phyloP scores from a whole-genome alignment of 2,329 filamentous ascomycete genomes.

The Trichophyton benhamiae region DNA sequence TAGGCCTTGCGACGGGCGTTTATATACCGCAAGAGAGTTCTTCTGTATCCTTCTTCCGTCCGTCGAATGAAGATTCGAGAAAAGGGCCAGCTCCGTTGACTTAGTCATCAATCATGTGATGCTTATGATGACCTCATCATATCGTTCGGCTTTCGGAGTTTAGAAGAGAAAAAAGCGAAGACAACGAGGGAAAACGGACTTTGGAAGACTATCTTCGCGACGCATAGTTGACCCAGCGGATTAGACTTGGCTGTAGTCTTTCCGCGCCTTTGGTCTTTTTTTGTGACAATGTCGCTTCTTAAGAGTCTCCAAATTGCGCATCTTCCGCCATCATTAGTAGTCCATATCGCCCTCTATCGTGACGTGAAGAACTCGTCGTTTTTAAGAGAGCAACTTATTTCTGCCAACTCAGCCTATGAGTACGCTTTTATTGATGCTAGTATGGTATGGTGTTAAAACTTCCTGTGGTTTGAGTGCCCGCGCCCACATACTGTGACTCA shows the following conservation, averaged over 20 bases:
- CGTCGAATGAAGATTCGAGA: slow-evolving; percentile 29
- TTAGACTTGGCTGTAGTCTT: neutral
- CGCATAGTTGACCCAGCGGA: neutral
- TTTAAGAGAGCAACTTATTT: slow-evolving; percentile 71
- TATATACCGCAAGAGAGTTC: neutral
- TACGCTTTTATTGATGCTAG: slow-evolving; percentile 88
- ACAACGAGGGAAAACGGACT: neutral
- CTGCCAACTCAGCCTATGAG: slow-evolving; percentile 72
- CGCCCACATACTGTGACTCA: slow-evolving; percentile 9
- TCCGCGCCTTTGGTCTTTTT: neutral
- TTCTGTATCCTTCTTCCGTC: too few species aligned
- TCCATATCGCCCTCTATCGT: slow-evolving; percentile 65
- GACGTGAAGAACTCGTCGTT: slow-evolving; percentile 65
- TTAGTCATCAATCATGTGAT: slow-evolving; percentile 8
- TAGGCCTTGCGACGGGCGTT: neutral
- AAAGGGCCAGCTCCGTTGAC: slow-evolving; percentile 13
- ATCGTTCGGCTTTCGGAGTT: neutral
- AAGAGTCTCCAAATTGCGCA: slow-evolving; percentile 65
- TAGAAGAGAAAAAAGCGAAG: neutral
- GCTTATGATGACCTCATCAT: neutral
- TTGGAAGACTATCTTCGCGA: neutral
- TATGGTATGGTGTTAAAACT: slow-evolving; percentile 41
- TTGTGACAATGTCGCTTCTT: slow-evolving; percentile 30
- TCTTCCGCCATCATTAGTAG: slow-evolving; percentile 51
- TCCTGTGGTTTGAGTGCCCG: neutral